A percentile compares a stretch with the other conserved stretches of the same genome.
Evolutionary conservation across 257 asterid genomes (phyloP).

Genomic region (Salvia miltiorrhiza): DNA sequence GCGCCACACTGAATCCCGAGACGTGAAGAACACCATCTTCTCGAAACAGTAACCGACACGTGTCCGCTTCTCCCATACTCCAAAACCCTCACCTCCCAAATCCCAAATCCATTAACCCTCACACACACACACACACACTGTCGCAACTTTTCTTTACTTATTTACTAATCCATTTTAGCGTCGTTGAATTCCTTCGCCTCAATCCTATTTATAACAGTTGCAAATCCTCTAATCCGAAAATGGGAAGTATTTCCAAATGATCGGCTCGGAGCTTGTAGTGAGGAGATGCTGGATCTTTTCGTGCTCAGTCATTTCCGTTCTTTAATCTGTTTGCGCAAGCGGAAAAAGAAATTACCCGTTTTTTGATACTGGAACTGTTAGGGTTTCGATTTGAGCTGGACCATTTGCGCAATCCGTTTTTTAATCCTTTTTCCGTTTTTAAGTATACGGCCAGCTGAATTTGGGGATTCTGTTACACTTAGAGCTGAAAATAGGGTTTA

Average conservation of each 20-base stretch:
- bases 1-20: conserved; percentile 29
- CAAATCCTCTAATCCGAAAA: conserved; percentile 20
- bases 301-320: conserved; percentile 60
- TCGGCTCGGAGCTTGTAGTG: conserved; percentile 38
- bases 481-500: conserved; percentile 3
- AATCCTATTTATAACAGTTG: not conserved
- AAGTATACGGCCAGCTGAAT: not conserved
- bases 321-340: conserved; percentile 57
- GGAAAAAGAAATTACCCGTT: conserved; percentile 31
- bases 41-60: conserved; percentile 52
- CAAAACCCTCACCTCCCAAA: conserved; percentile 53
- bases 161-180: conserved; percentile 3
- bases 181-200: not conserved
- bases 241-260: conserved; percentile 22
- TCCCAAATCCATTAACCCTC: conserved; percentile 25
- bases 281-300: conserved; percentile 65
- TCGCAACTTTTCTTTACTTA: conserved; percentile 28
- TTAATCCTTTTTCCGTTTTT: not conserved
- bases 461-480: not conserved
- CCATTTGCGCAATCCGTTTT: conserved; percentile 20
- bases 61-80: conserved; percentile 35
- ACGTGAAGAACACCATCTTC: conserved; percentile 12
- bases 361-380: not conserved
- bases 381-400: conserved; percentile 22
- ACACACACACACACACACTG: conserved; percentile 8